Evolutionary conservation across 73 alveolate species (phyloP).

Genomic region (Symbiodinium natans): DNA sequence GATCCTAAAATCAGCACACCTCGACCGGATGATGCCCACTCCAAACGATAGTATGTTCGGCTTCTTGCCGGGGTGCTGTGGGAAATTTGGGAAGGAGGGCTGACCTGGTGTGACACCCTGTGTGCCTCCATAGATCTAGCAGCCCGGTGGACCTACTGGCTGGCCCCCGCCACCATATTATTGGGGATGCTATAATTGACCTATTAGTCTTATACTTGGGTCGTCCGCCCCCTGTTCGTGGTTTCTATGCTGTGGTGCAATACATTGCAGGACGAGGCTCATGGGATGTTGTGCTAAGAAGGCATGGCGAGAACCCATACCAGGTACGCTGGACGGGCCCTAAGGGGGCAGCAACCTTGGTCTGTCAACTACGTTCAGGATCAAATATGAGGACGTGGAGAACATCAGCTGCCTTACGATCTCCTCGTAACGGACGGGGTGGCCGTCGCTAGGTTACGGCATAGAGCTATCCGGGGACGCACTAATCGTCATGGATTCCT

Average conservation of each 20-base stretch:
- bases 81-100: neutral
- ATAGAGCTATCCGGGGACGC: slow-evolving; percentile 2
- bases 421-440: no score
- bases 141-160: neutral
- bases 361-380: no score
- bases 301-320: neutral
- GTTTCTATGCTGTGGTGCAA: neutral
- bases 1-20: no score
- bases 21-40: no score
- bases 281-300: neutral
- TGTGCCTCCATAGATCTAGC: slow-evolving; percentile 2
- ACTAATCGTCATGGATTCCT: neutral
- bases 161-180: neutral
- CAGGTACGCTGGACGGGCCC: no score
- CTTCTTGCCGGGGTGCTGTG: neutral
- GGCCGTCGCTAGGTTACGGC: neutral
- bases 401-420: no score
- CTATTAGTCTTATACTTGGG: neutral
- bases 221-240: neutral
- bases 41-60: neutral
- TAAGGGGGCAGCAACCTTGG: no score
- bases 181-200: neutral
- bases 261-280: neutral
- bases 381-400: no score
- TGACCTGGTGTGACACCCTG: neutral